Evolutionary conservation across 129 eudicot genomes (phyloP), one percentile per base, ranked within the genome.

Genomic region (sunflower (Helianthus annuus)): DNA sequence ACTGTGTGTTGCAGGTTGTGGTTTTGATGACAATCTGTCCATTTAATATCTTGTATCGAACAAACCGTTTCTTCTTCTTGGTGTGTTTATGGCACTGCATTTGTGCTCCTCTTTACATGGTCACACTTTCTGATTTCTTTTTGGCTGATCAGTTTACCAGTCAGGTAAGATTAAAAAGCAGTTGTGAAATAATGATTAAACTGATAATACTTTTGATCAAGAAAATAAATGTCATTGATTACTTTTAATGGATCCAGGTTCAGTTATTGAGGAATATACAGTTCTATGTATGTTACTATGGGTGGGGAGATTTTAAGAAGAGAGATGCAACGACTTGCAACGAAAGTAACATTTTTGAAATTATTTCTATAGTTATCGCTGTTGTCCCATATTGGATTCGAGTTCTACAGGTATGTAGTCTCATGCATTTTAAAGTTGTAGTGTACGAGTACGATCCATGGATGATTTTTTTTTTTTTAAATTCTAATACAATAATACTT

Each of bases 41-140:
- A 4, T 85, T 87, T 76, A 83, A 90, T 77, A 81, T 85, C 53
- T 63, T 87, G 17, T 87, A 90, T 61, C 96, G 91, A 34, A 46
- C 91, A 56, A 85, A 78, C 53, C 85, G 96, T 5, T 87, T 72
- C 82, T 81, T 87, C 76, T 83, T 90, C 51, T 53, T 90, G 59
- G 77, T 70, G 14, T 78, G 84, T 42, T 71, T 83, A 55, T 85
- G 88, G 90, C 96, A 59, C 61, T 87, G 91, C 70, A 51, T 90
- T 29, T 85, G 87, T 49, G 94, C 94, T 70, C 96, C 96, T 66
- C 83, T 90, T 64, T 90, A 87, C 65, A 66, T 71, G 70, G 86
- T 87, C 64, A 87, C 87, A 10, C 88, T 90, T 32, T 77, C 91
- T 22, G 96, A 90, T 76, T 85, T 87, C 82, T 78, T 87, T 77